Evolutionary conservation across 192 early-diverging fungal genomes (phyloP), one percentile per base, ranked within the genome.

Genomic region (Ambispora gerdemannii): DNA sequence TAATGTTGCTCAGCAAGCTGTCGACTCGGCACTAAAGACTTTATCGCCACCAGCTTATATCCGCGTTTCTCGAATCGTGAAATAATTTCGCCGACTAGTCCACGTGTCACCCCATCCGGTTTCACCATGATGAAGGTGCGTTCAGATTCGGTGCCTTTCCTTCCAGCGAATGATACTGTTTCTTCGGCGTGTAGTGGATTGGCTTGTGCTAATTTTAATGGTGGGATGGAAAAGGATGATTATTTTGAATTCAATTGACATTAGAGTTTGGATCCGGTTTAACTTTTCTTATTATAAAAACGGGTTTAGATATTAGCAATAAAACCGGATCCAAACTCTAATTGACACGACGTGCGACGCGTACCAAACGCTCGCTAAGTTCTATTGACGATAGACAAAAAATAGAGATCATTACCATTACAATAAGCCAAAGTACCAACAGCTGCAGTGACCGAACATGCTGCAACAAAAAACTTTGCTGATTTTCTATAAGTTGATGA

Each of bases 21-120:
- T 61, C 76, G 77, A 72, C 79, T 77, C 10, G 90, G 90, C 65
- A 81, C 83, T 67, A 88, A 61, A 52, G 89, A 82, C 85, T 94
- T 92, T 66, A 95, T 83, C 36, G 83, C 94, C 47, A 94, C 87
- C 22, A 95, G 88, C 82, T 95, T 95, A 88, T 93, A 95, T 24
- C 94, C 94, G 76, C 89, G 87, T 63, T 81, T 82, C 83, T 96
- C 92, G 79, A 95, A 96, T 32, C 95, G 89, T 35, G 72, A 71
- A 74, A 95, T 91, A 63, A 97, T 84, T 76, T 95, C 90, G 76
- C 89, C 88, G 63, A 95, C 86, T 47, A 97, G 86, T 38, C 88
- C 89, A 58, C 95, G 88, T 81, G 95, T 89, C 35, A 91, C 89
- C 63, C 91, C 92, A 76, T 93, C 90, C 63, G 92, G 91, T 84